Percentiles rank a stretch among this genome's conserved stretches.
Conservation (phyloP, 805 yeast species). For the Clavispora vitiphila region DNA sequence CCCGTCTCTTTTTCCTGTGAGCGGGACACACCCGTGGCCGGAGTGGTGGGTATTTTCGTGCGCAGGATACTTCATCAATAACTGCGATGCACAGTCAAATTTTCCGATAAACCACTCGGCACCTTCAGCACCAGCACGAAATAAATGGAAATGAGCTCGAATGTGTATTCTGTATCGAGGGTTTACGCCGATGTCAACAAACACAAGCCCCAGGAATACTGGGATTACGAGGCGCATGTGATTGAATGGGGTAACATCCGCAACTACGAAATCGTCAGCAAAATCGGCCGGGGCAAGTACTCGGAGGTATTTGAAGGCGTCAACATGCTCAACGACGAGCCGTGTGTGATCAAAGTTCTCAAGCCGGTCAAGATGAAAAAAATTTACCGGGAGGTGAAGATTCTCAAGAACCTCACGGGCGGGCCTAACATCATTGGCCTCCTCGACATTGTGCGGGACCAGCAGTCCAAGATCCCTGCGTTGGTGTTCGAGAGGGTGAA, state of each 20-base stretch:
- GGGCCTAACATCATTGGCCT: slow-evolving; percentile 79
- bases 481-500: slow-evolving; percentile 79
- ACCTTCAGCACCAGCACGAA: neutral
- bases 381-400: slow-evolving; percentile 84
- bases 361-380: slow-evolving; percentile 93
- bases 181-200: slow-evolving; percentile 76
- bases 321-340: slow-evolving; percentile 54
- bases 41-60: slow-evolving; percentile 1
- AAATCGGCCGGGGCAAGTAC: slow-evolving; percentile 90
- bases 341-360: slow-evolving; percentile 80
- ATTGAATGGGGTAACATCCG: slow-evolving; percentile 39
- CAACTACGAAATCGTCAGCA: slow-evolving; percentile 70
- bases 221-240: slow-evolving; percentile 73
- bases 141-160: slow-evolving; percentile 9
- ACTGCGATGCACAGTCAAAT: slow-evolving; percentile 10
- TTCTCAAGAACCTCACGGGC: slow-evolving; percentile 76
- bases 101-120: neutral
- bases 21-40: no score
- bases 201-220: slow-evolving; percentile 64
- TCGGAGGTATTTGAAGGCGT: slow-evolving; percentile 92
- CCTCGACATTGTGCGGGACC: slow-evolving; percentile 77
- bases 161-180: slow-evolving; percentile 30
- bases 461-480: slow-evolving; percentile 78
- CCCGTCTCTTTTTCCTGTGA: no score
- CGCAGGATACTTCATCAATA: slow-evolving; percentile 6